These are phyloP conservation scores for Fusarium cicatricum DNA, from an alignment of 2,329 filamentous ascomycete genomes.

Conservation along the genomic window DNA sequence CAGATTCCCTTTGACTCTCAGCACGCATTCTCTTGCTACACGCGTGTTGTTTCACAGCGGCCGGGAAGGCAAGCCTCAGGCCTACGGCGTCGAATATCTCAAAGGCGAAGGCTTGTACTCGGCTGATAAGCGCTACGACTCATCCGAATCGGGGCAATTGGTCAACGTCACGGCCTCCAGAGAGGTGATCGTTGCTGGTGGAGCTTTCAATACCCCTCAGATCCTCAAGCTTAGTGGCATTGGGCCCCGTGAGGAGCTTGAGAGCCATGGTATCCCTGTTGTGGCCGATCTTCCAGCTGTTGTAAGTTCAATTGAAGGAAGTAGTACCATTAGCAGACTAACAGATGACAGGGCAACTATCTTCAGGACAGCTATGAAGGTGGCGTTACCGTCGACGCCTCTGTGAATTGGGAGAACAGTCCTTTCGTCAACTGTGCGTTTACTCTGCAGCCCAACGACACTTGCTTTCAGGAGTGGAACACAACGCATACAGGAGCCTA, in stretches of 20 bases:
- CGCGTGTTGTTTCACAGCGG: slow-evolving; percentile 46
- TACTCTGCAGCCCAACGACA: slow-evolving; percentile 37
- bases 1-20: slow-evolving; percentile 55
- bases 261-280: slow-evolving; percentile 49
- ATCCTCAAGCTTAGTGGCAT: slow-evolving; percentile 60
- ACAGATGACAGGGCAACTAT: slow-evolving; percentile 17
- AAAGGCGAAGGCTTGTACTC: slow-evolving; percentile 52
- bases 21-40: slow-evolving; percentile 48
- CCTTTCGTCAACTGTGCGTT: slow-evolving; percentile 18
- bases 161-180: slow-evolving; percentile 23
- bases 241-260: slow-evolving; percentile 52
- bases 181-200: slow-evolving; percentile 37
- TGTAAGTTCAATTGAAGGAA: slow-evolving; percentile 1
- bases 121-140: slow-evolving; percentile 45
- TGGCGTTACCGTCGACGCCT: slow-evolving; percentile 31
- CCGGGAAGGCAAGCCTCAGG: slow-evolving; percentile 12
- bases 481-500: slow-evolving; percentile 30
- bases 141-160: slow-evolving; percentile 3
- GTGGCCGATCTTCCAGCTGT: slow-evolving; percentile 59
- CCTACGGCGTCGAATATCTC: slow-evolving; percentile 46
- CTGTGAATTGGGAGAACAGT: slow-evolving; percentile 25
- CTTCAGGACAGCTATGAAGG: slow-evolving; percentile 44
- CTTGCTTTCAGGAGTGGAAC: slow-evolving; percentile 48
- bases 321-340: not conserved
- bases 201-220: slow-evolving; percentile 47